phyloP scores from a whole-genome alignment of 257 asterid genomes.

The Nicotiana undulata region DNA sequence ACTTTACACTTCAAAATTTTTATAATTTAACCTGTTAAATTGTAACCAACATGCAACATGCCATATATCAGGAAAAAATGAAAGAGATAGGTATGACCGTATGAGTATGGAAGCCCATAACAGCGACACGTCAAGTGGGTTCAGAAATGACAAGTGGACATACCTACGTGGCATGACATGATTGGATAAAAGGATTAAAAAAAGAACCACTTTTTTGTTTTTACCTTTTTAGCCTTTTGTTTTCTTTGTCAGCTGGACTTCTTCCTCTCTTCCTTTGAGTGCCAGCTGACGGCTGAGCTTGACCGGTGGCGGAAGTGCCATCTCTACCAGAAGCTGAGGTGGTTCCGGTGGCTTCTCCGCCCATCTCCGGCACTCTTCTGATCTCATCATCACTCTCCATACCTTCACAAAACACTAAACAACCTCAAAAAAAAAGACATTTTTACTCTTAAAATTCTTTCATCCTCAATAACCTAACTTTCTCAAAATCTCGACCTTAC shows the following conservation, averaged over 20 bases:
- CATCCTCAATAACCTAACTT: neutral
- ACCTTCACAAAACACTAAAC: conserved; percentile 33
- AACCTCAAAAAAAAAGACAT: neutral
- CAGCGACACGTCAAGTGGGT: neutral
- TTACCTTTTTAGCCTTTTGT: conserved; percentile 89
- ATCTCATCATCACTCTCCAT: conserved; percentile 99
- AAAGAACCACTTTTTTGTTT: neutral
- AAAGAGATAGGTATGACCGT: neutral
- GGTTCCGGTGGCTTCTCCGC: conserved; percentile 53
- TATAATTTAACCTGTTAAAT: neutral
- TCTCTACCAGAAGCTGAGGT: conserved; percentile 49
- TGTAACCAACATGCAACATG: no score
- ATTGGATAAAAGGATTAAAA: conserved; percentile 12
- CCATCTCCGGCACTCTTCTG: conserved; percentile 95
- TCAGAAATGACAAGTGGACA: conserved; percentile 3
- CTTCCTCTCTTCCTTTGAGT: conserved; percentile 78
- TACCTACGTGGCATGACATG: conserved; percentile 21
- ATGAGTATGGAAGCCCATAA: neutral
- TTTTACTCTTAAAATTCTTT: neutral
- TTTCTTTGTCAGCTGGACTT: conserved; percentile 92
- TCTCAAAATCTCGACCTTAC: neutral
- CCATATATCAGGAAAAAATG: neutral
- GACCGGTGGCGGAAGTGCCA: conserved; percentile 42
- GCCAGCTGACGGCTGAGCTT: conserved; percentile 45
- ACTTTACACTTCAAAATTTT: no score